These are phyloP conservation scores for Monosporozyma siamensis DNA, from an alignment of 805 yeast species.

Conservation along the genomic window DNA sequence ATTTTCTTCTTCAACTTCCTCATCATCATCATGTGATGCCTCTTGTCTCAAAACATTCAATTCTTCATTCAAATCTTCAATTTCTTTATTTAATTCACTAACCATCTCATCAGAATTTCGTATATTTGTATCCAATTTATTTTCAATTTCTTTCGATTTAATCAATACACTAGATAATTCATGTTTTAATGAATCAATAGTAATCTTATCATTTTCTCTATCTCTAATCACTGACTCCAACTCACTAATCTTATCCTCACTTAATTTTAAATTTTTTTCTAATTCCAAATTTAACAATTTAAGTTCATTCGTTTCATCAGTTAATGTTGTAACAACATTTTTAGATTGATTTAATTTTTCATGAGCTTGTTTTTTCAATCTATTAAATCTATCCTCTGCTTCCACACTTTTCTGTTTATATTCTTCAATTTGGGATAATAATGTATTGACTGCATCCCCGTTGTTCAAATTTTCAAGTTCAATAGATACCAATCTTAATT, in stretches of 20 bases:
- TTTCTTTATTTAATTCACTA: conserved; percentile 7
- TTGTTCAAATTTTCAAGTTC: background rate
- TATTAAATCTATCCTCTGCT: conserved; percentile 25
- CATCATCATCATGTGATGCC: conserved; percentile 16
- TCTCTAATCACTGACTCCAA: background rate
- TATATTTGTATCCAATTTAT: conserved; percentile 8
- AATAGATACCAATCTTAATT: background rate
- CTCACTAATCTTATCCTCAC: background rate
- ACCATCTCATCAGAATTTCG: conserved; percentile 6
- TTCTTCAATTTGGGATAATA: conserved; percentile 10
- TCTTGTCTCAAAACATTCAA: conserved; percentile 16
- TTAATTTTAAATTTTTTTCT: conserved; percentile 10
- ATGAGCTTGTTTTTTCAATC: conserved; percentile 29
- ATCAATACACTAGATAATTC: conserved; percentile 15
- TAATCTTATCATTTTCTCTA: background rate
- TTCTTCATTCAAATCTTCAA: conserved; percentile 15
- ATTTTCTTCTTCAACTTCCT: conserved; percentile 24
- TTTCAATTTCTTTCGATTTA: conserved; percentile 15
- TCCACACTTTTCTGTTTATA: conserved; percentile 25
- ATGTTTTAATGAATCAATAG: conserved; percentile 5
- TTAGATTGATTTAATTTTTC: conserved; percentile 27
- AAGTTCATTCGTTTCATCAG: conserved; percentile 28
- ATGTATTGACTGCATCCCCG: background rate
- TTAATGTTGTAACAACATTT: conserved; percentile 33
- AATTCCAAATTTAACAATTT: conserved; percentile 31